phyloP scores from a whole-genome alignment of 441 rosid species.

The Gossypium trilobum region DNA sequence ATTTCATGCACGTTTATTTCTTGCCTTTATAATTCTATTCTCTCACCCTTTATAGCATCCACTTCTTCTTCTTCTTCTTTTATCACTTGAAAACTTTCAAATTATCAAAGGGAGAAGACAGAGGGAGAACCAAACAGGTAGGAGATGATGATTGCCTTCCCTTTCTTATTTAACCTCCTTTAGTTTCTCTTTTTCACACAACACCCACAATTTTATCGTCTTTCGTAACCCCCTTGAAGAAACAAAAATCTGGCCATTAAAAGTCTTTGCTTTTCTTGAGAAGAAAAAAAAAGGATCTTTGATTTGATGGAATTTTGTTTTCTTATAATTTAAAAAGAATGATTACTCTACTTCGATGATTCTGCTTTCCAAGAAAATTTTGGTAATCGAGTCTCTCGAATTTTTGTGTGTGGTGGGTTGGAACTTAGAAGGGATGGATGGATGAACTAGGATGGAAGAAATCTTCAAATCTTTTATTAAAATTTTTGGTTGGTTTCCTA shows the following conservation, averaged over 20 bases:
- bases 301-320: background rate
- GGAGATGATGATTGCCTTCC: background rate
- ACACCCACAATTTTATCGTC: background rate
- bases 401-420: background rate
- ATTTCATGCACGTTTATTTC: constrained; percentile 19
- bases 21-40: background rate
- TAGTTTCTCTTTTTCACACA: background rate
- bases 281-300: background rate
- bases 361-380: background rate
- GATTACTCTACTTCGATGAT: background rate
- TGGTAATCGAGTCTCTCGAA: background rate
- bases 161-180: background rate
- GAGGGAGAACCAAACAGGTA: constrained; percentile 16
- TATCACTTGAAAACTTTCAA: background rate
- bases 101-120: constrained; percentile 9
- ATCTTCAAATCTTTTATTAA: background rate
- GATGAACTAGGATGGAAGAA: background rate
- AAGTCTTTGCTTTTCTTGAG: background rate
- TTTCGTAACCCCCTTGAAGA: background rate
- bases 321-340: background rate
- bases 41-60: background rate
- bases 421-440: background rate
- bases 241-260: background rate
- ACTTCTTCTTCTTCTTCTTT: background rate
- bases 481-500: background rate